These are phyloP conservation scores for Elaeis oleifera DNA, from an alignment of 202 grass and related monocot species.

Conservation along the genomic window DNA sequence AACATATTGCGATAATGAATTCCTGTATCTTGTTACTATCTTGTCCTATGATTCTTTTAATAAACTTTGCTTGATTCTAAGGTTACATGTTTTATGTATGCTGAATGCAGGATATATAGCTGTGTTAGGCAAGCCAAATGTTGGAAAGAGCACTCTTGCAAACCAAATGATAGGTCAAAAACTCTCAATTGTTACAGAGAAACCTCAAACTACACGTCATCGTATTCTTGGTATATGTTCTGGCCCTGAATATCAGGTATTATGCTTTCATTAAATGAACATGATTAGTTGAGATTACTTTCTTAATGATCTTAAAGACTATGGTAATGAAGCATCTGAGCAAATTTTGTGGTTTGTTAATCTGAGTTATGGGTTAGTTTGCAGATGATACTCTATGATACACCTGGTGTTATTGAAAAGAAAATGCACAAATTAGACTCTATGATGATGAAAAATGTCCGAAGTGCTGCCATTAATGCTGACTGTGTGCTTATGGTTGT, in stretches of 20 bases:
- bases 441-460: constrained; percentile 98
- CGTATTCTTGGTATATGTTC: constrained; percentile 94
- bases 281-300: too few species aligned
- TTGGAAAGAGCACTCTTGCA: constrained; percentile 89
- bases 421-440: constrained; percentile 77
- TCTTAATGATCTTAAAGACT: too few species aligned
- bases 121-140: constrained; percentile 88
- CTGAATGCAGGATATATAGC: constrained; percentile 61
- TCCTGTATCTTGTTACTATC: too few species aligned
- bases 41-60: too few species aligned
- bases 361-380: constrained; percentile 78
- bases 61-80: too few species aligned
- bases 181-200: constrained; percentile 87
- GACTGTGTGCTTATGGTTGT: constrained; percentile 75
- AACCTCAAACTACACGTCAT: constrained; percentile 77
- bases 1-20: too few species aligned
- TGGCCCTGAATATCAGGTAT: constrained; percentile 79
- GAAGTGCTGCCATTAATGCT: constrained; percentile 58
- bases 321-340: neutral
- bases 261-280: constrained; percentile 22
- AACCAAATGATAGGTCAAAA: constrained; percentile 96
- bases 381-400: constrained; percentile 98
- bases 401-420: constrained; percentile 76
- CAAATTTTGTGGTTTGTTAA: constrained; percentile 26
- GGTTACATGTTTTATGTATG: too few species aligned